Conservation (phyloP, 352 stramenopile species). For the Thalassiosira livingstoniorum region DNA sequence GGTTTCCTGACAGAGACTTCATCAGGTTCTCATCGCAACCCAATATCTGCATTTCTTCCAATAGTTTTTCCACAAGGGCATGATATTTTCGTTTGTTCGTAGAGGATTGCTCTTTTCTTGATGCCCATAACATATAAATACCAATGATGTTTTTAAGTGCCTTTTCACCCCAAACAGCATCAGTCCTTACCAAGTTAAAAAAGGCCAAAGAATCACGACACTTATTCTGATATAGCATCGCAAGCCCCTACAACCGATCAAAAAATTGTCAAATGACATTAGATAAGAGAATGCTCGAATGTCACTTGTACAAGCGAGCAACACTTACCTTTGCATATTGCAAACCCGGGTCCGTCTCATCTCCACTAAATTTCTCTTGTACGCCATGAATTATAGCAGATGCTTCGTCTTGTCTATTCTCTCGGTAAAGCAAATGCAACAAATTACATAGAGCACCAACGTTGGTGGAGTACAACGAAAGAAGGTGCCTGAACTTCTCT, state of each 20-base stretch:
- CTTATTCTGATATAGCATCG: background rate
- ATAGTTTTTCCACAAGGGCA: background rate
- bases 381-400: background rate
- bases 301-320: background rate
- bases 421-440: background rate
- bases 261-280: no score
- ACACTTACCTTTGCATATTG: background rate
- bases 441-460: background rate
- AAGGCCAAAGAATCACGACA: background rate
- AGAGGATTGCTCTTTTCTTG: background rate
- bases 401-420: background rate
- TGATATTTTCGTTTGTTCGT: background rate
- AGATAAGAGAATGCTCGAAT: no score
- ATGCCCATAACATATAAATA: background rate
- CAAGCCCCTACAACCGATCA: background rate
- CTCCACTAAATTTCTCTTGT: background rate
- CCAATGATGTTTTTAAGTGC: background rate
- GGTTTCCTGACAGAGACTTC: background rate
- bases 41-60: background rate
- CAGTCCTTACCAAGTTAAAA: background rate
- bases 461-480: background rate
- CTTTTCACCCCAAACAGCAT: background rate
- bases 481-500: background rate
- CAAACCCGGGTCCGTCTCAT: background rate
- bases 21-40: background rate